Conservation (phyloP, 2,329 filamentous ascomycete species). For the Fusarium duplospermum region DNA sequence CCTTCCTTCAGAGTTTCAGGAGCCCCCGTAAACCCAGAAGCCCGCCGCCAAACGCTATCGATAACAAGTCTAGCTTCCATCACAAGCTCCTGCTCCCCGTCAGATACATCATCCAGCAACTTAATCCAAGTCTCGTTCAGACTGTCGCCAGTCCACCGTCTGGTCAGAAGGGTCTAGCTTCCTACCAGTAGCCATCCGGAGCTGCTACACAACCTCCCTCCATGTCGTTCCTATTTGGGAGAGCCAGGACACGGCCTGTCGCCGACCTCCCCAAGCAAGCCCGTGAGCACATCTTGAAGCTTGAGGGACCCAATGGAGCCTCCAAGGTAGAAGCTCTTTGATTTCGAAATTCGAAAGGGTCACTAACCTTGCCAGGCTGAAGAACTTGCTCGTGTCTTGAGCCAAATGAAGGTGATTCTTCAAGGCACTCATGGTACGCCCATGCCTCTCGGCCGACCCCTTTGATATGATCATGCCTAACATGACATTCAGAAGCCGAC, state of each 20-base stretch:
- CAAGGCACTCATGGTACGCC: conserved; percentile 88
- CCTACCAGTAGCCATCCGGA: not conserved
- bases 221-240: conserved; percentile 69
- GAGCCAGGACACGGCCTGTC: conserved; percentile 62
- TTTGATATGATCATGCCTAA: conserved; percentile 21
- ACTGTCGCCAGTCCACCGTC: not conserved
- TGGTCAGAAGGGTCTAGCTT: not conserved
- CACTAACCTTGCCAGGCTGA: conserved; percentile 70
- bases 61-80: conserved; percentile 33
- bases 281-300: conserved; percentile 63
- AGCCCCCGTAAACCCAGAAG: not conserved
- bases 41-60: conserved; percentile 25
- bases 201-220: conserved; percentile 2
- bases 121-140: conserved; percentile 9
- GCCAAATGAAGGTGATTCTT: conserved; percentile 91
- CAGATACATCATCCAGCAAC: conserved; percentile 12
- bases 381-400: conserved; percentile 85
- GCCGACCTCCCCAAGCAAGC: conserved; percentile 68
- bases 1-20: not conserved
- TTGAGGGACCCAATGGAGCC: conserved; percentile 61
- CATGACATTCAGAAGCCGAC: conserved; percentile 75
- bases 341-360: not conserved
- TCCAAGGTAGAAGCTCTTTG: conserved; percentile 56
- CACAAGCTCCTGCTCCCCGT: not conserved
- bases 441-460: not conserved